Base-by-base conservation (phyloP, 345 rosid species). In the Populus ilicifolia region DNA sequence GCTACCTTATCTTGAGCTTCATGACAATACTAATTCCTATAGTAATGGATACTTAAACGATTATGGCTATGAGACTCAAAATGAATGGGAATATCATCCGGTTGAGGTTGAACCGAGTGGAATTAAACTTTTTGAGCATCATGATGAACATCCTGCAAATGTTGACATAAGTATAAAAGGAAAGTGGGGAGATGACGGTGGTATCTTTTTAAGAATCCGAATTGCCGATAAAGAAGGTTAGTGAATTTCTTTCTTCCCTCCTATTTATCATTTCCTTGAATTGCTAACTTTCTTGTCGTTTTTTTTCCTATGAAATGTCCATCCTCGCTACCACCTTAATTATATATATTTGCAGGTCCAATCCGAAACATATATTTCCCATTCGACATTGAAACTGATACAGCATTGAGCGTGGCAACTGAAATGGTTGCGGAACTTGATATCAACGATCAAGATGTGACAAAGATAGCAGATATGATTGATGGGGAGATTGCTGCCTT, bases 371-470 rank as follows among this genome's bases (percentile, higher is more conserved):
- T 96, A 78, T 87, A 96, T 83, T 96, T 96, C 84, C 97, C 92
- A 0, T 96, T 96, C 14, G 97, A 91, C 64, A 69, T 87, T 48
- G 92, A 90, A 67, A 89, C 67, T 0, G 98, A 96, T 72, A 91
- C 96, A 41, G 98, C 99, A 23, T 79, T 90, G 41, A 92, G 92
- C 41, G 99, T 96, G 48, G 96, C 99, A 33, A 87, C 88, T n/a
- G 99, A 96, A 84, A 96, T 96, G 99, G 94, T 93, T 38, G 90
- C 92, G 2, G 99, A 96, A 71, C 86, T 96, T 72, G 99, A 96
- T 82, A 89, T 96, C 67, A 90, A 86, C 5, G 93, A 89, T 78
- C 92, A 87, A 66, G 97, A 93, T 29, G 97, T 86, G 79, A 89
- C 89, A 9, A 91, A 87, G 71, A 96, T 96, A 78, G 93, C 99